phyloP scores from a whole-genome alignment of 345 rosid genomes.

The Capsella bursapastoris region DNA sequence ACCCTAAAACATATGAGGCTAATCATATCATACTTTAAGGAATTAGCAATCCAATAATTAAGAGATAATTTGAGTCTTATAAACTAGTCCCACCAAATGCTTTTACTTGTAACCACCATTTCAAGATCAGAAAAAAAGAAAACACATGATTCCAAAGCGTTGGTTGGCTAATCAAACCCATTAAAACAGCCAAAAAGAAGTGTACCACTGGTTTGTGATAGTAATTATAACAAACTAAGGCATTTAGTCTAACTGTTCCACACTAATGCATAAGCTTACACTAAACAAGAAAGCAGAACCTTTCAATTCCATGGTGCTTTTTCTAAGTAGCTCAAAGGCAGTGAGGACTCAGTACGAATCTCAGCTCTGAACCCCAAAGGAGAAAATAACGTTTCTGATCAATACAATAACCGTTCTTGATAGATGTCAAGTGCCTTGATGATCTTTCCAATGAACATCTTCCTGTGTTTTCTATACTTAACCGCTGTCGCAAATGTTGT shows the following conservation, averaged over 20 bases:
- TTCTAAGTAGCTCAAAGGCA: conserved; percentile 31
- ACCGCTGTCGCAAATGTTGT: conserved; percentile 65
- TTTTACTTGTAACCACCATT: conserved; percentile 39
- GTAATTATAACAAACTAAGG: conserved; percentile 17
- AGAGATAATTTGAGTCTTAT: conserved; percentile 16
- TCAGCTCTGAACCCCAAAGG: not conserved
- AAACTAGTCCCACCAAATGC: conserved; percentile 34
- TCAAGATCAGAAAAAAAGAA: conserved; percentile 14
- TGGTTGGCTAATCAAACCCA: conserved; percentile 44
- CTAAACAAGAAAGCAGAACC: conserved; percentile 27
- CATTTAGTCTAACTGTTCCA: conserved; percentile 34
- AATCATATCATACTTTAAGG: not conserved
- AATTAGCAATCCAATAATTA: conserved; percentile 12
- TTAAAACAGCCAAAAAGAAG: not conserved
- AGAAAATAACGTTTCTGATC: conserved; percentile 9
- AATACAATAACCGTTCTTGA: conserved; percentile 74
- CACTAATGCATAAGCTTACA: conserved; percentile 19
- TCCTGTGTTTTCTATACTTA: conserved; percentile 83
- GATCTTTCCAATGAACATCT: conserved; percentile 73
- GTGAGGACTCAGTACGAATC: conserved; percentile 19
- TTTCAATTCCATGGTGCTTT: conserved; percentile 12
- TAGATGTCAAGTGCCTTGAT: conserved; percentile 72
- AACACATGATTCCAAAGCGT: conserved; percentile 39
- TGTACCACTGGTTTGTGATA: conserved; percentile 14
- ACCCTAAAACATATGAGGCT: conserved; percentile 2